Evolutionary conservation across 306 rosid species (phyloP), one percentile per base, ranked within the genome.

Genomic region (Medicago truncatula): DNA sequence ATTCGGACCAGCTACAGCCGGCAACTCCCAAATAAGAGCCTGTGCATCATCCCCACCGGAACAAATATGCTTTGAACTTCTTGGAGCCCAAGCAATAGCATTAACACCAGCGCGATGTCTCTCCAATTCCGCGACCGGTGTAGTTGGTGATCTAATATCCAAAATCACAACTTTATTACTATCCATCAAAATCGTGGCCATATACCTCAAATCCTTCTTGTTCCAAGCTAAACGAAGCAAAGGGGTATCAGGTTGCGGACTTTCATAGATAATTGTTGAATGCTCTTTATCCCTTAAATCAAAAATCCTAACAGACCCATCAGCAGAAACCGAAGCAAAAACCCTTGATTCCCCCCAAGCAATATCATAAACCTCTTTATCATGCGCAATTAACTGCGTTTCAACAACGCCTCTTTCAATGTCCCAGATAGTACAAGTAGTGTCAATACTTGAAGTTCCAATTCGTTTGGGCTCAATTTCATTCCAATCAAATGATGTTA

Each of bases 401-500:
- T 95, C 99, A 0, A 95, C 99, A 23, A 89, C 93, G 4, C 84
- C 82, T 59, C 79, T 87, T 6, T 95, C 97, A 13, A 95, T 82
- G 58, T 95, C 98, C 98, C 98, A 95, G 43, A 95, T 78, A 8
- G 98, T 95, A 23, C 98, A 95, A 0, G 98, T 95, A 9, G 98
- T 95, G 84, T 95, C 97, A 67, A 95, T 95, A 86, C 97, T 90
- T 4, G 97, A 95, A 4, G 98, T 95, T 0, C 93, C 98, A 10
- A 95, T 88, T 14, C 97, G 83, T 6, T 86, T 81, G 17, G 96
- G 97, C 20, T 95, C 99, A 68, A 92, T 52, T 11, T 95, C 93
- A 76, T 95, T 95, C 99, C 99, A 95, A 71, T 95, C 99, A 83
- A 92, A 95, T 28, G 99, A 95, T 52, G 99, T 95, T 23, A 95